Base-by-base conservation (phyloP, 2,329 filamentous ascomycete species). In the Pestalotiopsis sp. region DNA sequence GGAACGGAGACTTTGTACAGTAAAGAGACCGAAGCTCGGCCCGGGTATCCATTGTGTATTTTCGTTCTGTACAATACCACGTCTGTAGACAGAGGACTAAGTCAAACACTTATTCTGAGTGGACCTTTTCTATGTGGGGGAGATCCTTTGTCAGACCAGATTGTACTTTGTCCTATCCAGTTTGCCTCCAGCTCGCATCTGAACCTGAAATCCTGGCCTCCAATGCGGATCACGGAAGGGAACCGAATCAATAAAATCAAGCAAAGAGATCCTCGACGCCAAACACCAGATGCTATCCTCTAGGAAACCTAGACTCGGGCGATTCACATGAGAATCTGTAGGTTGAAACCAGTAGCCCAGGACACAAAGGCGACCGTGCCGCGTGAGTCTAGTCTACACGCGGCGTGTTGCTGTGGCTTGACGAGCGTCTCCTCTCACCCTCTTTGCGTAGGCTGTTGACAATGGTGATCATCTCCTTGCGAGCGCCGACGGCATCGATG, bases 381-480 rank as follows among this genome's bases (percentile, higher is more conserved):
- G 36, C 11, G 27, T 13, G 38, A 62, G 5, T 12, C 20, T 81
- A 84, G 63, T 85, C 83, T 69, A 85, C 84, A 58, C 83, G 79
- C 4, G 83, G 80, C 39, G 80, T 79, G 72, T 79, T 78, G 65
- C 77, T 78, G 39, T 82, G 79, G 2, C 81, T 81, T 58, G 61
- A 45, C 59, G 81, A 81, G 23, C 84, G 86, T 78, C 95, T 88
- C 73, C 93, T 87, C 81, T 97, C 93, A 25, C 93, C 95, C 79
- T 98, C 95, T 79, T 94, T 94, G 69, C 94, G 89, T 76, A 97
- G 88, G 45, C 86, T 91, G 75, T 98, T 94, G 72, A 98, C 97
- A 49, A 96, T 95, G 77, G 90, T 91, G 72, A 97, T 81, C 89
- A 99, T 98, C 79, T 97, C 94, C 80, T 97, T 97, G 66, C 96